phyloP scores from a whole-genome alignment of 192 early-diverging fungal species.

The Haplosporangium gracile region DNA sequence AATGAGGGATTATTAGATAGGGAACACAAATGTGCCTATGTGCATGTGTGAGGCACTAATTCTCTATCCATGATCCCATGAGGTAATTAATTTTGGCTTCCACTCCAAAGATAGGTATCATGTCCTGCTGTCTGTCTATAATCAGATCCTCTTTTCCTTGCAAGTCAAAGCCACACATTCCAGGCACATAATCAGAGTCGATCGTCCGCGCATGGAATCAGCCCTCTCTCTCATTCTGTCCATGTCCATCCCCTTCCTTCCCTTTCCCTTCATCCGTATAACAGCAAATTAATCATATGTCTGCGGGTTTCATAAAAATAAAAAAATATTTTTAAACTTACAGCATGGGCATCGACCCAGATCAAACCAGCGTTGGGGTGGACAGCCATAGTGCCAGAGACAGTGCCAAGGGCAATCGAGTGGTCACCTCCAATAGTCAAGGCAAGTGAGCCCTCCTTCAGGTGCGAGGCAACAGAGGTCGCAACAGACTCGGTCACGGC shows the following conservation, averaged over 20 bases:
- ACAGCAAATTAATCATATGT: background rate
- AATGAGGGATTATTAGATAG: slow-evolving; percentile 3
- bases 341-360: slow-evolving; percentile 96
- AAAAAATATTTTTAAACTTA: slow-evolving; percentile 53
- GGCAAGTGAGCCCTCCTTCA: slow-evolving; percentile 80
- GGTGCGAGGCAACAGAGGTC: slow-evolving; percentile 72
- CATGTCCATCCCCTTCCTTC: background rate
- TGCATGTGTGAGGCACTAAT: background rate
- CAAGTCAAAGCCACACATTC: slow-evolving; percentile 1
- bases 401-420: slow-evolving; percentile 92
- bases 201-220: background rate
- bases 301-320: slow-evolving; percentile 9
- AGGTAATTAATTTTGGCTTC: background rate
- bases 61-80: background rate
- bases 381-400: slow-evolving; percentile 81
- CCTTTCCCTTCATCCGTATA: background rate
- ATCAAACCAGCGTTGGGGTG: slow-evolving; percentile 89
- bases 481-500: slow-evolving; percentile 78
- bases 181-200: background rate
- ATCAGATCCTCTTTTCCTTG: background rate
- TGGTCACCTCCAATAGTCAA: slow-evolving; percentile 97
- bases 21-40: background rate
- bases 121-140: background rate
- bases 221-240: background rate
- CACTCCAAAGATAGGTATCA: background rate